These are phyloP conservation scores for Dendrobium nobile DNA, from an alignment of 106 monocot genomes.

Conservation along the genomic window DNA sequence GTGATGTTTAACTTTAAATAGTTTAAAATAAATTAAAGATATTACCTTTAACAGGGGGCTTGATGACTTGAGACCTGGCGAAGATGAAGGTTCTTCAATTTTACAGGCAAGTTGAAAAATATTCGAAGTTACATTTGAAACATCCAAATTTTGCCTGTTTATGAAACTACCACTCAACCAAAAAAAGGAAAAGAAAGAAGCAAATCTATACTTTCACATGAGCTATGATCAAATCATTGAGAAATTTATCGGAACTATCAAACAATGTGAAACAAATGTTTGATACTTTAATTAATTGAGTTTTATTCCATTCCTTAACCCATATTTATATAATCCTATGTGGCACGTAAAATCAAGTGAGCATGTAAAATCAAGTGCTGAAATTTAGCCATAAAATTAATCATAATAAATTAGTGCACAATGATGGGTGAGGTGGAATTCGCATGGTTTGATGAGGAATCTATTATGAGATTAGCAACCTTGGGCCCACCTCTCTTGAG, in stretches of 20 bases:
- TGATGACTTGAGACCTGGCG: slow-evolving; percentile 47
- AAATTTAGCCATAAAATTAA: too few species aligned
- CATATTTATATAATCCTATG: too few species aligned
- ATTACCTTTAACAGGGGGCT: slow-evolving; percentile 37
- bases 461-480: too few species aligned
- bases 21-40: slow-evolving; percentile 4
- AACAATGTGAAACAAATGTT: too few species aligned
- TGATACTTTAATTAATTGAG: too few species aligned
- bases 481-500: too few species aligned
- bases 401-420: too few species aligned
- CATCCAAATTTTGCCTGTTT: neutral
- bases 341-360: too few species aligned
- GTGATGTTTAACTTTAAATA: neutral
- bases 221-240: neutral
- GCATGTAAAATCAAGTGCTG: too few species aligned
- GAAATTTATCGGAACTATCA: neutral
- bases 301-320: too few species aligned
- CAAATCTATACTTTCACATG: neutral
- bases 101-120: slow-evolving; percentile 50
- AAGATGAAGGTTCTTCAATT: slow-evolving; percentile 35
- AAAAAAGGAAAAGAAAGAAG: neutral
- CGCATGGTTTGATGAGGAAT: too few species aligned
- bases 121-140: neutral
- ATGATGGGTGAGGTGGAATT: too few species aligned
- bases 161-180: neutral